Evolutionary conservation across 805 yeast genomes (phyloP).

Genomic region (Nakazawaea holstii): DNA sequence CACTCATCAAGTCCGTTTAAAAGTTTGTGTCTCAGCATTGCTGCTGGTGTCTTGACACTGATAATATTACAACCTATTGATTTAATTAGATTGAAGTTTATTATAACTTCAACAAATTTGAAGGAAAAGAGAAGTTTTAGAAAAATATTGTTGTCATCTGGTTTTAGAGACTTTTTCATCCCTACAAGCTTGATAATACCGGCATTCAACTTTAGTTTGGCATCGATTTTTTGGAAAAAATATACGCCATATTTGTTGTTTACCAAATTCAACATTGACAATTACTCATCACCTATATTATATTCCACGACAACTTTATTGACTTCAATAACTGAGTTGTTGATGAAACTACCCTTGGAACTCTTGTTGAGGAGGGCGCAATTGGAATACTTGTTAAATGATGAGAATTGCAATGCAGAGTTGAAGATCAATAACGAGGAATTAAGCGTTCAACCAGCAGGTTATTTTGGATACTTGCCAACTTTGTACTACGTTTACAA

Average conservation of each 20-base stretch:
- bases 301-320: conserved; percentile 55
- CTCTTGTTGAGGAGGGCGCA: conserved; percentile 83
- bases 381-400: conserved; percentile 50
- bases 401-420: conserved; percentile 31
- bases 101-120: conserved; percentile 58
- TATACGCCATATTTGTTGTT: conserved; percentile 63
- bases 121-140: conserved; percentile 61
- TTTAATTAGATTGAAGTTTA: conserved; percentile 69
- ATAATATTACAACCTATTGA: conserved; percentile 75
- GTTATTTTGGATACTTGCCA: conserved; percentile 49
- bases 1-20: conserved; percentile 73
- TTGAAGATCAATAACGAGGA: conserved; percentile 41
- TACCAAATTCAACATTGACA: conserved; percentile 59
- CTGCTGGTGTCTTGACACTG: conserved; percentile 70
- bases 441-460: conserved; percentile 54
- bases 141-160: conserved; percentile 50
- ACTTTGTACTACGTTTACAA: conserved; percentile 44
- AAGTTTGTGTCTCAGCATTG: conserved; percentile 61
- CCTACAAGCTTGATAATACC: conserved; percentile 64
- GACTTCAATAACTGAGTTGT: conserved; percentile 62
- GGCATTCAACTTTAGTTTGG: conserved; percentile 58
- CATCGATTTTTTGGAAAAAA: conserved; percentile 54
- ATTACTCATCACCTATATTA: conserved; percentile 53
- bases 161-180: conserved; percentile 35
- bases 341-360: conserved; percentile 80